A percentile compares a stretch with the other conserved stretches of the same genome.
These are phyloP conservation scores for Ophiostoma pallidulum DNA, from an alignment of 2,329 filamentous ascomycete genomes.

Conservation along the genomic window DNA sequence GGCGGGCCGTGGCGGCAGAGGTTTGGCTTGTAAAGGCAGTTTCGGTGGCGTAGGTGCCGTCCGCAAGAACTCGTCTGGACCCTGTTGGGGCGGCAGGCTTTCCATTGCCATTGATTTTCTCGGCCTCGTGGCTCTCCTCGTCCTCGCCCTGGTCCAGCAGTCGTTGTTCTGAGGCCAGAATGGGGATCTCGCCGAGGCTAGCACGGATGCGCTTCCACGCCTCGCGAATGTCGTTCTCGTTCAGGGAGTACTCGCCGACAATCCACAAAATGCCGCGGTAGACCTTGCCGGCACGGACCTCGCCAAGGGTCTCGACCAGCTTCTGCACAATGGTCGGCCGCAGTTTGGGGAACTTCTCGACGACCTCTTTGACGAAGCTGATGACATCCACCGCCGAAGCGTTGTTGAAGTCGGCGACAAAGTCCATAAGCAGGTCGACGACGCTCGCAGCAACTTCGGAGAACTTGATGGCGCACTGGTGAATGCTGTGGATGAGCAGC, in stretches of 20 bases:
- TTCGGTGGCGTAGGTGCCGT: slow-evolving; percentile 96
- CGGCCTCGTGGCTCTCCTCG: slow-evolving; percentile 46
- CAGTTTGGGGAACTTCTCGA: slow-evolving; percentile 92
- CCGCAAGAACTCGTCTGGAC: slow-evolving; percentile 84
- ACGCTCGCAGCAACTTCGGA: slow-evolving; percentile 96
- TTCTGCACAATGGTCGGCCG: slow-evolving; percentile 79
- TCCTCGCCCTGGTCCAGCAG: slow-evolving; percentile 78
- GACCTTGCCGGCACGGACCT: slow-evolving; percentile 93
- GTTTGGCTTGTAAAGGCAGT: slow-evolving; percentile 91
- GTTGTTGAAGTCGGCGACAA: slow-evolving; percentile 97
- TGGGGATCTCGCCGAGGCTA: slow-evolving; percentile 92
- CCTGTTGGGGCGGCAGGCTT: slow-evolving; percentile 69
- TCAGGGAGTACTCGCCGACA: slow-evolving; percentile 90
- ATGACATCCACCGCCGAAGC: slow-evolving; percentile 95
- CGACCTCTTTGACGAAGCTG: slow-evolving; percentile 96
- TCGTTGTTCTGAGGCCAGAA: slow-evolving; percentile 87
- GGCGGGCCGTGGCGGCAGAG: slow-evolving; percentile 66
- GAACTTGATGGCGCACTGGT: slow-evolving; percentile 98
- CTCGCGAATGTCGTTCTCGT: slow-evolving; percentile 87
- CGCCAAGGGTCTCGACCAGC: slow-evolving; percentile 79
- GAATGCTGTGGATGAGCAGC: slow-evolving; percentile 91
- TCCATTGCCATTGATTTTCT: slow-evolving; percentile 70
- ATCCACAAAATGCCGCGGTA: slow-evolving; percentile 97
- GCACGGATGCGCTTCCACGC: slow-evolving; percentile 94
- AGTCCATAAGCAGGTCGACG: slow-evolving; percentile 95